A percentile compares a stretch with the other conserved stretches of the same genome.
Evolutionary conservation across 306 rosid genomes (phyloP).

Genomic region (Delonix regia): DNA sequence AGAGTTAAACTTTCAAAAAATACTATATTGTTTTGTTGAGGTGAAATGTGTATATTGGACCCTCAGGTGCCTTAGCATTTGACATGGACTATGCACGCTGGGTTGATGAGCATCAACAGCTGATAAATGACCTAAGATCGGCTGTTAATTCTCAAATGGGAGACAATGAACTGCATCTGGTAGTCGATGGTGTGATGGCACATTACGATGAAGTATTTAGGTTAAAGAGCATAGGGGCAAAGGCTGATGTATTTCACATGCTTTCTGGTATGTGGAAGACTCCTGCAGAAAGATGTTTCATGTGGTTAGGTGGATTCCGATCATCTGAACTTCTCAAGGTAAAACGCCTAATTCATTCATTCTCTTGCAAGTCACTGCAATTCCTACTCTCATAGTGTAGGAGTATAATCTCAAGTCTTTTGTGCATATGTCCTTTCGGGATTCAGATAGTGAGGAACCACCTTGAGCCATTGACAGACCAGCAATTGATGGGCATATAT

Average conservation of each 20-base stretch:
- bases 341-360: background rate
- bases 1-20: too few species aligned
- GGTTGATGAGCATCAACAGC: constrained; percentile 77
- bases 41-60: background rate
- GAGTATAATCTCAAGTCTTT: background rate
- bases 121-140: constrained; percentile 64
- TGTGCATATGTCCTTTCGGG: constrained; percentile 8
- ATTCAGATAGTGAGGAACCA: constrained; percentile 77
- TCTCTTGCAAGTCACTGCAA: background rate
- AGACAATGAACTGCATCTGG: constrained; percentile 65
- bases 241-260: constrained; percentile 86
- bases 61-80: constrained; percentile 66
- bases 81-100: constrained; percentile 75
- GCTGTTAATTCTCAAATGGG: constrained; percentile 64
- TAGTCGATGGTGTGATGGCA: constrained; percentile 70
- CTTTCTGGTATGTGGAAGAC: constrained; percentile 91
- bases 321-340: constrained; percentile 94
- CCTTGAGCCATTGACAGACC: constrained; percentile 77
- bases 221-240: constrained; percentile 76
- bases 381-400: background rate
- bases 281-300: constrained; percentile 86
- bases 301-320: constrained; percentile 93
- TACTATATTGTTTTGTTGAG: background rate
- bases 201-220: constrained; percentile 73
- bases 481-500: constrained; percentile 76